A percentile compares a stretch with the other conserved stretches of the same genome.
Evolutionary conservation across 2,329 filamentous ascomycete species (phyloP).

Genomic region (Exophiala oligosperma): DNA sequence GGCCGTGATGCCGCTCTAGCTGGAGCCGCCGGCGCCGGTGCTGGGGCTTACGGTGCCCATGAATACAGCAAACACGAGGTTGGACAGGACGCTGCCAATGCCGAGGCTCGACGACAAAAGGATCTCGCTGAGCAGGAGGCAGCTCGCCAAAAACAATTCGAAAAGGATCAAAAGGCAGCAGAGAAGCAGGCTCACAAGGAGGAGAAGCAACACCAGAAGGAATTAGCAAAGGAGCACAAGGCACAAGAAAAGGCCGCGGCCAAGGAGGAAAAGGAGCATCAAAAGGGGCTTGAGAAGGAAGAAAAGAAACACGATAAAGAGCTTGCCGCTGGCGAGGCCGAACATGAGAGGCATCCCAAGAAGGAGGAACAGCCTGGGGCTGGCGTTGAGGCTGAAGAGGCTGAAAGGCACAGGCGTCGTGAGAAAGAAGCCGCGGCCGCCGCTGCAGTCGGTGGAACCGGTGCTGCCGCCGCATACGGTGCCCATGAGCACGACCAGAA

Average conservation of each 20-base stretch:
- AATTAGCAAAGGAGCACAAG: slow-evolving; percentile 16
- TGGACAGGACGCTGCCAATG: not conserved
- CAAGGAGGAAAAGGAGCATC: slow-evolving; percentile 11
- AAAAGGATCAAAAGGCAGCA: slow-evolving; percentile 21
- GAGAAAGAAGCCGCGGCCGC: slow-evolving; percentile 14
- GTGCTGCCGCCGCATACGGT: slow-evolving; percentile 16
- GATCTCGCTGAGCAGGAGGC: slow-evolving; percentile 23
- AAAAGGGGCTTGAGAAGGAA: slow-evolving; percentile 17
- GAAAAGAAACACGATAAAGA: slow-evolving; percentile 11
- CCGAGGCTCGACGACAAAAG: slow-evolving; percentile 18
- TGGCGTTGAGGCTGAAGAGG: slow-evolving; percentile 2
- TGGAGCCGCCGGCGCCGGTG: slow-evolving; percentile 15
- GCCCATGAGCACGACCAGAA: slow-evolving; percentile 13
- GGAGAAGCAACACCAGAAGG: slow-evolving; percentile 21
- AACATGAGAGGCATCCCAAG: slow-evolving; percentile 11
- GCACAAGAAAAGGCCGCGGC: slow-evolving; percentile 2
- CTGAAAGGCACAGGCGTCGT: slow-evolving; percentile 8
- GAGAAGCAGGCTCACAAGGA: slow-evolving; percentile 21
- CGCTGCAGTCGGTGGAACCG: slow-evolving; percentile 11
- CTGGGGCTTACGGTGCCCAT: slow-evolving; percentile 13
- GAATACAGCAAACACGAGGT: slow-evolving; percentile 9
- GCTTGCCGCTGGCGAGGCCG: not conserved
- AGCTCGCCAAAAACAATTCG: slow-evolving; percentile 22
- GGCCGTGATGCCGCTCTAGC: slow-evolving; percentile 16
- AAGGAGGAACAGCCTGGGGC: slow-evolving; percentile 7